These are phyloP conservation scores for Scedosporium aurantiacum DNA, from an alignment of 2,329 filamentous ascomycete species.

Conservation along the genomic window DNA sequence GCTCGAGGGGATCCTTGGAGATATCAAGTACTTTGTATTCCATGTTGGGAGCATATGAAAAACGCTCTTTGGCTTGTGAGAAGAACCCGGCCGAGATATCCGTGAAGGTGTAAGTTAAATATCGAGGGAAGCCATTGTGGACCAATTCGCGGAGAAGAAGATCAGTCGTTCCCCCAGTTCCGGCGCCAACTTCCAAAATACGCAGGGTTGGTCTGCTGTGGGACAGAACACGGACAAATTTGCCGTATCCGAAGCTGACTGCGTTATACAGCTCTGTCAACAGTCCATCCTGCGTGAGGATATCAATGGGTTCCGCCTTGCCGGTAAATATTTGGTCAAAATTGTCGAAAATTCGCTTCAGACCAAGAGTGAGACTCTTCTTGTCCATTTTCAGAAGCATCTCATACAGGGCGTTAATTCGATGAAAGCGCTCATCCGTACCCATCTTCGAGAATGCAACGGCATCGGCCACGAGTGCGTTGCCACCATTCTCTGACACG, in stretches of 20 bases:
- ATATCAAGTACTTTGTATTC: constrained; percentile 17
- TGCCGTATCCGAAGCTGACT: constrained; percentile 4
- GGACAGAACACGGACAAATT: constrained; percentile 5
- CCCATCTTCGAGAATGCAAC: background rate
- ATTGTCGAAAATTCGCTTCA: background rate
- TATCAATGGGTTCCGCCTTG: constrained; percentile 15
- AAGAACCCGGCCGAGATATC: constrained; percentile 28
- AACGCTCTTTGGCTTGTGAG: constrained; percentile 12
- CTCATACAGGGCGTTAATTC: constrained; percentile 9
- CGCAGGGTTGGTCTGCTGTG: constrained; percentile 19
- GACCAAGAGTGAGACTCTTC: constrained; percentile 3
- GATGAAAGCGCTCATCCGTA: background rate
- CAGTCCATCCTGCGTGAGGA: constrained; percentile 19
- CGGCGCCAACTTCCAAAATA: constrained; percentile 29
- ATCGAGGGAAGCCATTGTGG: constrained; percentile 13
- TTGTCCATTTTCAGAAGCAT: constrained; percentile 10
- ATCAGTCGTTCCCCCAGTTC: constrained; percentile 23
- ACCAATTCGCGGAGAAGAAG: constrained; percentile 19
- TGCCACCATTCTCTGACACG: constrained; percentile 3
- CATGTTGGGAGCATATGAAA: constrained; percentile 9
- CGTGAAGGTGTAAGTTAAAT: constrained; percentile 25
- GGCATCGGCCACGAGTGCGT: background rate
- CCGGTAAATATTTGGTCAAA: constrained; percentile 7
- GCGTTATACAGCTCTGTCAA: constrained; percentile 19
- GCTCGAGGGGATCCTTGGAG: background rate